Evolutionary conservation across 1,284 basidiomycete species (phyloP).

Genomic region (Ganoderma resinaceum): DNA sequence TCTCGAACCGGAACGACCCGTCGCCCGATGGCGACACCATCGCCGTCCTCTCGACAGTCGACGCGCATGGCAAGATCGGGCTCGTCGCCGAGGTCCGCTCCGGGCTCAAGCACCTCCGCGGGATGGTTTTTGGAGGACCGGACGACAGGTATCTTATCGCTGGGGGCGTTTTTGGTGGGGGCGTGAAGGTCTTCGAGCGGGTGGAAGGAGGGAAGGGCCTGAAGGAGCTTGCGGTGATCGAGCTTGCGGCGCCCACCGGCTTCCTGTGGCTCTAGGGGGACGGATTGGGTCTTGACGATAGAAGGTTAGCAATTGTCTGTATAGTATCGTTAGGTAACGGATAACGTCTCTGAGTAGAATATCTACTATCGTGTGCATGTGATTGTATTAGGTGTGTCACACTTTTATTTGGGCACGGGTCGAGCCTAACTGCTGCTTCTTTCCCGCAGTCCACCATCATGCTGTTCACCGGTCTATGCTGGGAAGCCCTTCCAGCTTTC

Average conservation of each 20-base stretch:
- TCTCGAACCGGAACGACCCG: slow-evolving; percentile 71
- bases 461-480: background rate
- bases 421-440: background rate
- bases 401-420: too few species aligned
- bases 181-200: slow-evolving; percentile 45
- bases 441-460: background rate
- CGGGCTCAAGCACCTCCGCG: slow-evolving; percentile 45
- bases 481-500: background rate
- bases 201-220: slow-evolving; percentile 43
- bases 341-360: background rate
- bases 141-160: slow-evolving; percentile 44
- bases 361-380: background rate
- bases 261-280: slow-evolving; percentile 41
- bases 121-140: slow-evolving; percentile 45
- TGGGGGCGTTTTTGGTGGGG: slow-evolving; percentile 42
- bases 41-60: slow-evolving; percentile 54
- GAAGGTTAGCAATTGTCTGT: background rate
- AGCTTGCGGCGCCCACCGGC: slow-evolving; percentile 40
- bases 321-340: background rate
- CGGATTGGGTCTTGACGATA: background rate
- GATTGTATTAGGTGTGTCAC: background rate
- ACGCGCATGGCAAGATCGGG: slow-evolving; percentile 32
- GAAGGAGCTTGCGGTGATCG: slow-evolving; percentile 40
- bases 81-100: slow-evolving; percentile 44
- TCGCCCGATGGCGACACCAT: slow-evolving; percentile 65